A percentile compares a stretch with the other conserved stretches of the same genome.
Evolutionary conservation across 2,329 filamentous ascomycete genomes (phyloP).

Genomic region (Ophiostoma populinum): DNA sequence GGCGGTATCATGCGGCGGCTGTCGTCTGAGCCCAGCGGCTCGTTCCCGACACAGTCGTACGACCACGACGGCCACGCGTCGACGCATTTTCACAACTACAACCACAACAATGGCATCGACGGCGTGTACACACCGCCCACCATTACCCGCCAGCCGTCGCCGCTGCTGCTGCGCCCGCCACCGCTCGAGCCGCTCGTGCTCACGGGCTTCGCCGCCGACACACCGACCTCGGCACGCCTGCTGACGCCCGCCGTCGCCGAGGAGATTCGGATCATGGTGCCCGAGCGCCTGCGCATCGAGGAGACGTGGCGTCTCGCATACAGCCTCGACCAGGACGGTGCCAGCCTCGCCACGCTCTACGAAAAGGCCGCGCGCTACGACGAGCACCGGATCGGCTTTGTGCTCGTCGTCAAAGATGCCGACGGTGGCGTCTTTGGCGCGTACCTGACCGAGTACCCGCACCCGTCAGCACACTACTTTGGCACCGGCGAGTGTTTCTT

Average conservation of each 20-base stretch:
- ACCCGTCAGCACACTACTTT: slow-evolving; percentile 69
- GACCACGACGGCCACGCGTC: slow-evolving; percentile 1
- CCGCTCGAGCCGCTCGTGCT: slow-evolving; percentile 69
- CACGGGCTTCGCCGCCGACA: slow-evolving; percentile 44
- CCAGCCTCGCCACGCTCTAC: slow-evolving; percentile 74
- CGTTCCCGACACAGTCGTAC: slow-evolving; percentile 10
- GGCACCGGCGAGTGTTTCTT: slow-evolving; percentile 94
- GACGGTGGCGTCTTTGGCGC: slow-evolving; percentile 74
- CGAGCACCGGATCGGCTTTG: slow-evolving; percentile 64
- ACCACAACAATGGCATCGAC: slow-evolving; percentile 10
- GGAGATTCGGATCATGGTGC: slow-evolving; percentile 79
- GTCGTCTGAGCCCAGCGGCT: slow-evolving; percentile 27
- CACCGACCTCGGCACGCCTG: slow-evolving; percentile 42
- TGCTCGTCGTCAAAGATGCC: slow-evolving; percentile 70
- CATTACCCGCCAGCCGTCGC: slow-evolving; percentile 45
- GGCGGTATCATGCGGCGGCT: slow-evolving; percentile 54
- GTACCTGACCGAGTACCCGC: slow-evolving; percentile 80
- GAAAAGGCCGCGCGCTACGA: slow-evolving; percentile 53
- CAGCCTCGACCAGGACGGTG: slow-evolving; percentile 81
- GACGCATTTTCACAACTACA: slow-evolving; percentile 1
- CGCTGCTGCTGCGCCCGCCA: slow-evolving; percentile 77
- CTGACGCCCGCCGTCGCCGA: slow-evolving; percentile 64
- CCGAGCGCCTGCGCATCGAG: slow-evolving; percentile 68
- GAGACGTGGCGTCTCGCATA: slow-evolving; percentile 80
- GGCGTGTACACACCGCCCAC: slow-evolving; percentile 21